phyloP scores from a whole-genome alignment of 108 stramenopile genomes.

The Craspedostauros australis region DNA sequence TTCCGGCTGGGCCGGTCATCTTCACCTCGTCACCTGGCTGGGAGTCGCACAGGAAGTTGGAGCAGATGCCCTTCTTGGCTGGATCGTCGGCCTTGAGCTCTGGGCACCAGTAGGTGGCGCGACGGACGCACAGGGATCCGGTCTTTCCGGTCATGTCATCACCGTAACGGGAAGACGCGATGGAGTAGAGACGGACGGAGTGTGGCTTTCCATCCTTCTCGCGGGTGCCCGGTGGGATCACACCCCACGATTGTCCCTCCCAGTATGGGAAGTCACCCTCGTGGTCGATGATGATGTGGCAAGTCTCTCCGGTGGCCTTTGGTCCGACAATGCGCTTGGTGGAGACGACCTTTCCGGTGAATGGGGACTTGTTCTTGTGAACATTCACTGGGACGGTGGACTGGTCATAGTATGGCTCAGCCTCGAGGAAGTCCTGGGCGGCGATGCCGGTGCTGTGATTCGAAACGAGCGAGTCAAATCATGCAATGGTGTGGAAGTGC shows the following conservation, averaged over 20 bases:
- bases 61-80: slow-evolving; percentile 96
- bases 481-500: not conserved
- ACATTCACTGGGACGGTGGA: slow-evolving; percentile 88
- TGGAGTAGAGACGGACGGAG: slow-evolving; percentile 95
- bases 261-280: slow-evolving; percentile 96
- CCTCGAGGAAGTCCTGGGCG: slow-evolving; percentile 94
- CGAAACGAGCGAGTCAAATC: not conserved
- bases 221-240: slow-evolving; percentile 88
- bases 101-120: slow-evolving; percentile 93
- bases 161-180: slow-evolving; percentile 96
- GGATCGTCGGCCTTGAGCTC: slow-evolving; percentile 95
- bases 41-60: slow-evolving; percentile 96
- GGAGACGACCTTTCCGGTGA: slow-evolving; percentile 93
- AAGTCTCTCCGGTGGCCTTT: slow-evolving; percentile 94
- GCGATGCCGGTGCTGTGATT: slow-evolving; percentile 30
- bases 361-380: slow-evolving; percentile 96
- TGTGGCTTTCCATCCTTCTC: slow-evolving; percentile 97
- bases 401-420: slow-evolving; percentile 91
- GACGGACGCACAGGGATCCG: slow-evolving; percentile 92
- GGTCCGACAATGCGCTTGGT: slow-evolving; percentile 97
- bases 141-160: slow-evolving; percentile 97
- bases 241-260: slow-evolving; percentile 98
- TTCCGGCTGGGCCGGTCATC: slow-evolving; percentile 95
- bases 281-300: slow-evolving; percentile 99
- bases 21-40: slow-evolving; percentile 76